Base-by-base conservation (phyloP, 768 basidiomycete genomes). In the Leucocoprinus leucothites region DNA sequence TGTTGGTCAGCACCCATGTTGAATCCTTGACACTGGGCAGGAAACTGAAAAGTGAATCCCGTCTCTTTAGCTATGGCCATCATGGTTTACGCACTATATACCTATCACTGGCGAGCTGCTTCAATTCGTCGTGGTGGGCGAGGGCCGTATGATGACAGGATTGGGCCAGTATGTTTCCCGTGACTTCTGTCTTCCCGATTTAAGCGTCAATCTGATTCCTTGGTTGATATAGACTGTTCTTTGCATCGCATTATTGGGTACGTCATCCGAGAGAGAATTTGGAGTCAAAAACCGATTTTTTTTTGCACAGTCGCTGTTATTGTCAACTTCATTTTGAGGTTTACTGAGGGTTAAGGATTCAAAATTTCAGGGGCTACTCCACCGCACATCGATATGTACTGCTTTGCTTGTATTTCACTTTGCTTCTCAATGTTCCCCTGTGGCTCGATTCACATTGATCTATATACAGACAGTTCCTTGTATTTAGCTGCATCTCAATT, bases 41-140 rank as follows among this genome's bases (percentile, higher is more conserved):
- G 13, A 26, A 41, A 21, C 31, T 7, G n/a, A 19, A 24, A 24
- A 14, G 9, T 24, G 25, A 31, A 11, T 46, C 38, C 47, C 26
- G n/a, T 38, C 13, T 48, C 18, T 48, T 34, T 63, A 96, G 96
- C 96, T 35, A 91, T 98, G 85, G 91, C 84, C 19, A 94, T 98
- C 57, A 98, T 99, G 97, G 67, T 91, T 9, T 99, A 99, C 69
- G 96, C 97, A 1, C 72, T 99, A 13, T 88, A 89, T 62, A 93
- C 94, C 40, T 99, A 94, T 68, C 96, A 98, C 67, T 96, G 94
- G 92, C 84, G 97, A 59, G 97, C 96, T 6, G 82, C 85, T 24
- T 90, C 94, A 22, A 99, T 99, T 65, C 85, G 95, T 48, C 78
- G 84, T 34, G 91, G 96, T 45, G 93, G 94, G 9, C 82, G 91